phyloP scores from a whole-genome alignment of 2,329 filamentous ascomycete species.

The Ramichloridium luteum region DNA sequence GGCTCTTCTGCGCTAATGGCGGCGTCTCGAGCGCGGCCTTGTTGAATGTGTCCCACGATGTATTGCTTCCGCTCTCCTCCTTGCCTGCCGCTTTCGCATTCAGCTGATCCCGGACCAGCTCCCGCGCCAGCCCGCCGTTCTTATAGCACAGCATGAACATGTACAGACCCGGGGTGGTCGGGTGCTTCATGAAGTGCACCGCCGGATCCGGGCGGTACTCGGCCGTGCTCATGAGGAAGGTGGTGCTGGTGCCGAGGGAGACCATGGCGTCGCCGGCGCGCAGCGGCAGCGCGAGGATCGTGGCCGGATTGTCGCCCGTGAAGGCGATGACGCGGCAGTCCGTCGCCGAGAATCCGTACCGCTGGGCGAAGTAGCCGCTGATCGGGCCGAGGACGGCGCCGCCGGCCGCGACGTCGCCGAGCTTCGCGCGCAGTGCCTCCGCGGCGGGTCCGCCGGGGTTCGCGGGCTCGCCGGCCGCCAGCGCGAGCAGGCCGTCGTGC shows the following conservation, averaged over 20 bases:
- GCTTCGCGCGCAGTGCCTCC: constrained; percentile 57
- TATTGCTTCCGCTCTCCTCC: background rate
- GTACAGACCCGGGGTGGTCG: constrained; percentile 77
- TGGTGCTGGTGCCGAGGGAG: constrained; percentile 86
- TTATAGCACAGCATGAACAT: constrained; percentile 99
- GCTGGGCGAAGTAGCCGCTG: constrained; percentile 62
- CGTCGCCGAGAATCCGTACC: constrained; percentile 64
- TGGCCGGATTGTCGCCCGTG: constrained; percentile 92
- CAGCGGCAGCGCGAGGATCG: constrained; percentile 81
- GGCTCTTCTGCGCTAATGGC: constrained; percentile 50
- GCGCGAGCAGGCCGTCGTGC: constrained; percentile 60
- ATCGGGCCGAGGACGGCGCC: constrained; percentile 66
- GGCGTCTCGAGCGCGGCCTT: constrained; percentile 53
- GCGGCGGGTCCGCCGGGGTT: constrained; percentile 48
- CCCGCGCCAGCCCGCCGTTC: constrained; percentile 86
- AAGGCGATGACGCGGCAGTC: constrained; percentile 73
- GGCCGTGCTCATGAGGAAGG: constrained; percentile 95
- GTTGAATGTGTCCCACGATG: constrained; percentile 72
- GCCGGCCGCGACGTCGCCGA: constrained; percentile 67
- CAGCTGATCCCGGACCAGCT: constrained; percentile 74
- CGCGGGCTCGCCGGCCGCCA: constrained; percentile 55
- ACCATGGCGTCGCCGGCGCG: constrained; percentile 86
- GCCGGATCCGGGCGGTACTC: constrained; percentile 77
- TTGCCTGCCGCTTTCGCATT: constrained; percentile 38
- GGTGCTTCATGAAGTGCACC: constrained; percentile 98